phyloP scores from a whole-genome alignment of 345 rosid genomes.

The Trapa bicornis region DNA sequence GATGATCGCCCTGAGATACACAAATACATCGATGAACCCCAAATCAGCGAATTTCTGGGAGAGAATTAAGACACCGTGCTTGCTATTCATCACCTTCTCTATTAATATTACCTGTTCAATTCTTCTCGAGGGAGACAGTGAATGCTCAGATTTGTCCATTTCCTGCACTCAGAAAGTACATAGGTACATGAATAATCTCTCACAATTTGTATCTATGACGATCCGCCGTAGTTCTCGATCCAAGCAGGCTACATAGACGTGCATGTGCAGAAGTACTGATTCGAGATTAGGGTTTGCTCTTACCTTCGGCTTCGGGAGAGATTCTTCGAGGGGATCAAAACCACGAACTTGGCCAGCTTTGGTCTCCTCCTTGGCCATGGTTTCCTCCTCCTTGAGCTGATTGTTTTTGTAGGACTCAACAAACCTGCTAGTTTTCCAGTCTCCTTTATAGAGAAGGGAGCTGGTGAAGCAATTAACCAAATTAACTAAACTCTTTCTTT shows the following conservation, averaged over 20 bases:
- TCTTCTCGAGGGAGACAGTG: not conserved
- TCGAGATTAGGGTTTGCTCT: too few relatives aligned
- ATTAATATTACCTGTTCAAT: not conserved
- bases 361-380: not conserved
- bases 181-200: too few relatives aligned
- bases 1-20: constrained; percentile 21
- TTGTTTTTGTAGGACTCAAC: not conserved
- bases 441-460: not conserved
- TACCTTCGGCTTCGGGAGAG: too few relatives aligned
- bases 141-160: not conserved
- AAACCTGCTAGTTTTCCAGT: not conserved
- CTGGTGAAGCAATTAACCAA: not conserved
- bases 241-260: too few relatives aligned
- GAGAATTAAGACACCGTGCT: too few relatives aligned
- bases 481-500: not conserved
- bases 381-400: not conserved
- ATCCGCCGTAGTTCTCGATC: too few relatives aligned
- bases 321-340: too few relatives aligned
- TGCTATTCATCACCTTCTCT: too few relatives aligned
- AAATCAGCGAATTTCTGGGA: too few relatives aligned
- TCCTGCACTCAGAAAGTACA: not conserved
- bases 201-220: too few relatives aligned
- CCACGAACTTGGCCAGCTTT: too few relatives aligned
- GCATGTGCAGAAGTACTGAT: too few relatives aligned
- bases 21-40: not conserved